phyloP scores from a whole-genome alignment of 2,329 filamentous ascomycete genomes.

The Talaromyces atroroseus region DNA sequence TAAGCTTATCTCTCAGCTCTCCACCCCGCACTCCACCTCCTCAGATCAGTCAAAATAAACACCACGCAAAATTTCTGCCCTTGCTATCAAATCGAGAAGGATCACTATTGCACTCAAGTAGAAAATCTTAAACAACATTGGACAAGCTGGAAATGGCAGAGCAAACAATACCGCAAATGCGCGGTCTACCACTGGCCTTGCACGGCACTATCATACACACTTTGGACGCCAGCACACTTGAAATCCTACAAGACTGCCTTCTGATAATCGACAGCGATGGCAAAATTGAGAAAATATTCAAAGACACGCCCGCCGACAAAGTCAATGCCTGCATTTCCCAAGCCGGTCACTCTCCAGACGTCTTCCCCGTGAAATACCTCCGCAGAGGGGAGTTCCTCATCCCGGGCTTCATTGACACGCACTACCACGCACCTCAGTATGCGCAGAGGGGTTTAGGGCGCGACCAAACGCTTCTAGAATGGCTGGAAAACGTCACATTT shows the following conservation, averaged over 20 bases:
- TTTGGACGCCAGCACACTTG: slow-evolving; percentile 19
- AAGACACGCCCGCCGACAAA: slow-evolving; percentile 16
- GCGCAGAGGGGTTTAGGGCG: slow-evolving; percentile 42
- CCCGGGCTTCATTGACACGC: slow-evolving; percentile 53
- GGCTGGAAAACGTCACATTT: slow-evolving; percentile 61
- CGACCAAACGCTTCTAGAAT: slow-evolving; percentile 47
- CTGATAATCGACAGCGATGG: slow-evolving; percentile 27
- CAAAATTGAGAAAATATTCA: slow-evolving; percentile 25
- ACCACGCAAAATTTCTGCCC: no score
- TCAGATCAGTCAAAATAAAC: no score
- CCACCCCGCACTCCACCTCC: no score
- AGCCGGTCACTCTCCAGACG: slow-evolving; percentile 22
- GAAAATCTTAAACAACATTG: no score
- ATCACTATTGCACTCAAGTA: no score
- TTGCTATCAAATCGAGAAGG: no score
- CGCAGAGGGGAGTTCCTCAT: slow-evolving; percentile 26
- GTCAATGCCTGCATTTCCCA: slow-evolving; percentile 23
- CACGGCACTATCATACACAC: slow-evolving; percentile 33
- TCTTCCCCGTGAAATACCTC: slow-evolving; percentile 25
- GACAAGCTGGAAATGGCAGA: background rate
- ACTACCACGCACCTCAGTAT: slow-evolving; percentile 61
- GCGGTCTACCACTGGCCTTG: slow-evolving; percentile 26
- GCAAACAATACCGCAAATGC: slow-evolving; percentile 3
- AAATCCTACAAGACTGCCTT: slow-evolving; percentile 28
- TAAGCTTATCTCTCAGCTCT: no score